Evolutionary conservation across 108 stramenopile genomes (phyloP), one percentile per base, ranked within the genome.

Genomic region (Cyclotella sp.): DNA sequence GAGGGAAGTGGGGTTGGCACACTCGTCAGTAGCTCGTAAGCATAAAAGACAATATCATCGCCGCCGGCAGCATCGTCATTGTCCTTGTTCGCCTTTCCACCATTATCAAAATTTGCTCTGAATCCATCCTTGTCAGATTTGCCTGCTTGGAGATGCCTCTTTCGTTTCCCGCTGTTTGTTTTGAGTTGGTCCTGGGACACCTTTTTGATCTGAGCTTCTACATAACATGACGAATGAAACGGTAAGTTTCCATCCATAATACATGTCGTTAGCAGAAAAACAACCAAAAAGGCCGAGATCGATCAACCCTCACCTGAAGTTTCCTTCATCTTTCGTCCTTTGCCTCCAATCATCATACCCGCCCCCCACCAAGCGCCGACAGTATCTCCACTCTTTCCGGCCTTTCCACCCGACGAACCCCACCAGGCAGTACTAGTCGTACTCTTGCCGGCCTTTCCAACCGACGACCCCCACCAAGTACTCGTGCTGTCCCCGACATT

Each of bases 341-440:
- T 51, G 6, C 67, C 60, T 0, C 30, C 30, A 61, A 7, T 13
- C 5, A 3, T 6, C 19, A 12, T 21, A 57, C 12, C 55, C 53
- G 28, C 58, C 34, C 60, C 60, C 29, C 60, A 61, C 46, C 47
- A 65, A 10, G 11, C 26, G 10, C 30, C n/a, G 24, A 0, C 45
- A 65, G 21, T 4, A 21, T 51, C 67, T 30, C 19, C 67, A 19
- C 47, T 39, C 51, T 52, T 52, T 27, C 67, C 67, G 10, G 49
- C 26, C 51, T 68, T 68, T 64, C 22, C 63, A 29, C 60, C 60
- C 34, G 19, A 26, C 12, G 55, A 55, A 26, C 55, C 55, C 55
- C 55, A 55, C n/a, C 13, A 24, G 21, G 34, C 6, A 34, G 34
- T 34, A 34, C 24, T 55, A 22, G 3, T 34, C 14, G 30, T 21